Evolutionary conservation across 768 basidiomycete species (phyloP), one percentile per base, ranked within the genome.

Genomic region (Pisolithus tinctorius): DNA sequence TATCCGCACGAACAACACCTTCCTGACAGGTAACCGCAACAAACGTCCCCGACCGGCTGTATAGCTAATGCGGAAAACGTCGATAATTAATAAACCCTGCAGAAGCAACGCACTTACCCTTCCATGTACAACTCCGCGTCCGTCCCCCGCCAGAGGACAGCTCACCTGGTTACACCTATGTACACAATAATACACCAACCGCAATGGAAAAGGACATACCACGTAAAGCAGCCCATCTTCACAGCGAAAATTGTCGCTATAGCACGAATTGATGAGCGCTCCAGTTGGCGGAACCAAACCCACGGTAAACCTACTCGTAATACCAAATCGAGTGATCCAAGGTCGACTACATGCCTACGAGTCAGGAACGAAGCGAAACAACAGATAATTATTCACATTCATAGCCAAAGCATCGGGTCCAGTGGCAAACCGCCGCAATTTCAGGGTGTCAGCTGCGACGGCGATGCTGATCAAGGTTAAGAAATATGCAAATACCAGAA

Each of bases 11-110:
- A 39, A 88, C 73, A 7, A 88, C 84, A 6, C 88, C 89, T 71
- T 91, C 89, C 63, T 92, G 89, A 25, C 84, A 80, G 27, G 79
- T 82, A 11, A 87, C 79, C n/a, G 88, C 89, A 25, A 90, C 74
- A 11, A 91, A 69, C 6, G 62, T 76, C 7, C 88, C 88, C 25
- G 67, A 63, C 26, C 74, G 79, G n/a, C 81, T 81, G 63, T 85
- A 91, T 61, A 91, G 68, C 86, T 90, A 37, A 9, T 53, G 39
- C 27, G 27, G 29, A 51, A 44, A 44, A 39, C 14, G 20, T 48
- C 42, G 36, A 50, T 44, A 13, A 49, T 47, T 43, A 26, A 43
- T 29, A 38, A 23, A 23, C 42, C n/a, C 37, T 8, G 29, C 36
- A 31, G n/a, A 9, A 23, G 30, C 14, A 17, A n/a, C 48, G 36